Evolutionary conservation across 2,329 filamentous ascomycete species (phyloP).

Genomic region (Elsinoe batatas): DNA sequence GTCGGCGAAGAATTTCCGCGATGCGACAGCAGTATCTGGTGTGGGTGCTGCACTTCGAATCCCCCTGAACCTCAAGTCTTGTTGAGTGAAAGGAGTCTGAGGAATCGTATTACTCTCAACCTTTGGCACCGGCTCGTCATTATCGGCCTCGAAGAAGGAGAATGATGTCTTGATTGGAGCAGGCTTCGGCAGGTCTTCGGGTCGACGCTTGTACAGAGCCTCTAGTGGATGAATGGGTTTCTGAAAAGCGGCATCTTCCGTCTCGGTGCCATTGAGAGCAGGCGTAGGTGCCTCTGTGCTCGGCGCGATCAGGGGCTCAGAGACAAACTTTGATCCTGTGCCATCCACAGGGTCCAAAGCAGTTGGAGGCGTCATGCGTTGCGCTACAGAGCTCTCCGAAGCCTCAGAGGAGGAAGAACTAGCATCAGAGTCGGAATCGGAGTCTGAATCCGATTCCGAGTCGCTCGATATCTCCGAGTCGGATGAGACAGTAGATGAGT

Average conservation of each 20-base stretch:
- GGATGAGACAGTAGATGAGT: background rate
- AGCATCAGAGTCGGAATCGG: background rate
- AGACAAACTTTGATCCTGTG: background rate
- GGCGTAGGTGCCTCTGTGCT: slow-evolving; percentile 16
- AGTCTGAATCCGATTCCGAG: slow-evolving; percentile 12
- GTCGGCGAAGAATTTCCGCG: slow-evolving; percentile 51
- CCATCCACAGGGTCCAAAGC: background rate
- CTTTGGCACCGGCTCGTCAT: slow-evolving; percentile 24
- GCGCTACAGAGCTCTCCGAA: background rate
- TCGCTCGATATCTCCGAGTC: background rate
- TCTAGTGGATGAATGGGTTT: slow-evolving; percentile 70
- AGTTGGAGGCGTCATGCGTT: background rate
- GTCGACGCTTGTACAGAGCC: slow-evolving; percentile 72
- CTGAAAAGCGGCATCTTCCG: background rate
- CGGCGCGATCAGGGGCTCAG: background rate
- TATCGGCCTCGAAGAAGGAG: slow-evolving; percentile 59
- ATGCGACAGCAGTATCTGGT: slow-evolving; percentile 78
- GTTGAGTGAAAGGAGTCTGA: slow-evolving; percentile 72
- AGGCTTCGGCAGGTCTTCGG: slow-evolving; percentile 33
- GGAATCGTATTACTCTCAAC: slow-evolving; percentile 34
- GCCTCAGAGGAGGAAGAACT: background rate
- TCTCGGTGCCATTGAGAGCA: background rate
- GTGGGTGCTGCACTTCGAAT: slow-evolving; percentile 87
- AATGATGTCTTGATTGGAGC: slow-evolving; percentile 51
- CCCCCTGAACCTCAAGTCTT: slow-evolving; percentile 64